Evolutionary conservation across 2,329 filamentous ascomycete species (phyloP), one percentile per base, ranked within the genome.

Genomic region (Davidsoniella virescens): DNA sequence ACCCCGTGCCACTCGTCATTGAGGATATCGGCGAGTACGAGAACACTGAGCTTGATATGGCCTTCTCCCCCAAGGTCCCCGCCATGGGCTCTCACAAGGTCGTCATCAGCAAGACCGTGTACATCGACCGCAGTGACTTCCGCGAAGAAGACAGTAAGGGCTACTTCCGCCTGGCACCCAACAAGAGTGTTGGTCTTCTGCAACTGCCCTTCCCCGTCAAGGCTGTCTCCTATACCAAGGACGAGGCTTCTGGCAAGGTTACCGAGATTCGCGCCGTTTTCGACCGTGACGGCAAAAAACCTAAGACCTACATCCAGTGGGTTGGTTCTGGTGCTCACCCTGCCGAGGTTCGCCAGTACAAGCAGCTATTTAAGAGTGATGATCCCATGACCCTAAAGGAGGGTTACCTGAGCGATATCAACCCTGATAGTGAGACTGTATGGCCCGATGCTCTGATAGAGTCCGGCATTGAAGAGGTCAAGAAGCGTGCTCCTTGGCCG

Each of bases 291-390:
- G 76, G 72, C 16, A 79, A 81, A 60, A 76, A 78, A 58, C 78
- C 82, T 40, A 90, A 93, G 67, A 80, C 87, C 1, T 85, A 78
- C 61, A 94, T 95, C 62, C 87, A 94, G 61, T 95, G 90, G 90
- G 84, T 94, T 5, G 61, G 51, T 4, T 76, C 79, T 38, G 80
- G 77, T 1, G 75, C 81, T 0, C 72, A 72, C 12, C 78, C 78
- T 56, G 80, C 82, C 10, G 83, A 88, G 63, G 84, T 79, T 40
- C 82, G 88, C 53, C 72, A 92, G 44, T 82, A 92, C 67, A 84
- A 87, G 62, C 70, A 78, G 2, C 73, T 96, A 0, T 95, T 95
- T 75, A 87, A 87, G 63, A 86, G 82, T 3, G 81, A 88, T 44
- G 82, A 92, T 59, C 88, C 90, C 2, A 80, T 82, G 38, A 75